Evolutionary conservation across 495 filamentous ascomycete species (phyloP), one percentile per base, ranked within the genome.

Genomic region (Penicillium manginii): DNA sequence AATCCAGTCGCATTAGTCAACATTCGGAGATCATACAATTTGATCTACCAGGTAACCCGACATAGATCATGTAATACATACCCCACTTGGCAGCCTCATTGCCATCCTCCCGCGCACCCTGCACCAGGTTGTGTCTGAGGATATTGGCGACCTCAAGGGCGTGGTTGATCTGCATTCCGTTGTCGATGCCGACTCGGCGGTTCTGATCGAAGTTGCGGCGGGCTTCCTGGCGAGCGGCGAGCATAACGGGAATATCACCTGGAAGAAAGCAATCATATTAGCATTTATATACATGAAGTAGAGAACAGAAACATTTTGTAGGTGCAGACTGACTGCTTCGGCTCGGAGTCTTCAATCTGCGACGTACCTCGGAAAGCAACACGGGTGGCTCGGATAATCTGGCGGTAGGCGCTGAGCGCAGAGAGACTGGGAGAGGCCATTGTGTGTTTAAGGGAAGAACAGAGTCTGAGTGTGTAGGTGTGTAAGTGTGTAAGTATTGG

Each of bases 131-230:
- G 68, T 90, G 79, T 65, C 85, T 78, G 61, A 98, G 67, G 56
- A 98, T 86, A 53, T 79, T 81, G 5, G 94, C 91, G 22, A 97
- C 85, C 52, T 96, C 91, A 55, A 92, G 78, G 29, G 93, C 96
- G 66, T 96, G 86, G 56, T 84, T 76, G 59, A 98, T 82, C 8
- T 78, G 75, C 76, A 80, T 77, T 15, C 72, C 73, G 11, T 71
- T 79, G 15, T 82, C 81, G 4, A 85, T 68, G 5, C 77, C 73
- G 2, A 91, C 72, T 1, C 73, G 69, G 23, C 85, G 81, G 66
- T 89, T 88, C 23, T 78, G 69, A 18, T 85, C 84, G 73, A 98
- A 98, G 21, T 77, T 82, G 2, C 79, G 73, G 29, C 91, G 89
- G 43, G 89, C 91, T 64, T 87, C 77, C 46, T 79, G 59, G 35